Evolutionary conservation across 169 alveolate species (phyloP), one percentile per base, ranked within the genome.

Genomic region (Neospora caninum): DNA sequence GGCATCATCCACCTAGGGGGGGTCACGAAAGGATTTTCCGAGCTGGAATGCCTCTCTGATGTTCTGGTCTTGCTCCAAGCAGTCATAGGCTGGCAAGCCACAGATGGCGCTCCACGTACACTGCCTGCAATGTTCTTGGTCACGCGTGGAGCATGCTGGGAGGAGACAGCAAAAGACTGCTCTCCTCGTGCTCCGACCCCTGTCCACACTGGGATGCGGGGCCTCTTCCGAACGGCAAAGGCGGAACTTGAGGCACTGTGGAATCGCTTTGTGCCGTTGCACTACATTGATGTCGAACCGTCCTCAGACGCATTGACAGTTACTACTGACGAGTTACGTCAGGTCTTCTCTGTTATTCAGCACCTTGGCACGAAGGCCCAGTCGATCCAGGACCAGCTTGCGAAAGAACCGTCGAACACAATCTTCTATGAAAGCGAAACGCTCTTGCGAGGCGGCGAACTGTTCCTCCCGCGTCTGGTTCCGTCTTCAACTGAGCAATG

Each of bases 131-230:
- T 36, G 42, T 73, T 73, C 43, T 22, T 73, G 42, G 84, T 73
- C 25, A 34, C 84, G 0, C 39, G 84, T 2, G 84, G 45, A 31
- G 45, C 43, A 10, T 13, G n/a, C 49, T 20, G 39, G 25, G 39
- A 73, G 39, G 84, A 0, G 27, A n/a, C 84, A 73, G 84, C 4
- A n/a, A 31, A 18, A 13, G 4, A 13, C n/a, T 18, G 39, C 18
- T 2, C 20, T 9, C 31, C 73, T 22, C 34, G 1, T 29, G 16
- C 73, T 27, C 84, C 4, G 1, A 2, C 84, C 27, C 84, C 84
- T 20, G 84, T 73, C 20, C 84, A 73, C 84, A 36, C n/a, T 36
- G 84, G 42, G 42, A n/a, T 73, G 84, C 84, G 39, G 42, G 84
- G 84, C 39, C 84, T 73, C 39, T 73, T 31, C 25, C 39, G 84